A percentile compares a stretch with the other conserved stretches of the same genome.
phyloP scores from a whole-genome alignment of 2,329 filamentous ascomycete species.

The Arthrinium puccinioides region DNA sequence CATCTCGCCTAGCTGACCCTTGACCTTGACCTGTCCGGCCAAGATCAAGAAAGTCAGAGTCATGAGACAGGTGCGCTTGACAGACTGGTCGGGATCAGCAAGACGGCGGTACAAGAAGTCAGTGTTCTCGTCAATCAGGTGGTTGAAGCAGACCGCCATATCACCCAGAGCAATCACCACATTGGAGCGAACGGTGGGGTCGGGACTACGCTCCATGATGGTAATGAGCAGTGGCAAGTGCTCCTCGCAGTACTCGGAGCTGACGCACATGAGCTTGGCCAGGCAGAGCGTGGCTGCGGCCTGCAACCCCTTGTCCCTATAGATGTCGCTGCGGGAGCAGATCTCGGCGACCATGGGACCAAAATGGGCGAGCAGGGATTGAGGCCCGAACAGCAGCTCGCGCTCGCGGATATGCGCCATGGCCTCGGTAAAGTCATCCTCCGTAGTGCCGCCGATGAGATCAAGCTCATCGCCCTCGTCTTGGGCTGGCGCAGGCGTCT shows the following conservation, averaged over 20 bases:
- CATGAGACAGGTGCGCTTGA: conserved; percentile 97
- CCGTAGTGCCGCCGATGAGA: conserved; percentile 91
- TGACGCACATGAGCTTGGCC: conserved; percentile 98
- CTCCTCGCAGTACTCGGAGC: conserved; percentile 88
- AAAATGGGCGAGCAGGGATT: conserved; percentile 81
- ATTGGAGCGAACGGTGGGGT: conserved; percentile 90
- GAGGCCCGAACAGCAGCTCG: conserved; percentile 70
- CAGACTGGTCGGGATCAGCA: conserved; percentile 78
- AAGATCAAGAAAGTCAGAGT: conserved; percentile 95
- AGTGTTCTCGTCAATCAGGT: conserved; percentile 97
- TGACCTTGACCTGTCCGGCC: conserved; percentile 97
- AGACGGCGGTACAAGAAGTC: conserved; percentile 94
- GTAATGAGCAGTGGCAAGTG: conserved; percentile 93
- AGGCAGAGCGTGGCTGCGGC: conserved; percentile 89
- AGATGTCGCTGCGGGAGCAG: conserved; percentile 88
- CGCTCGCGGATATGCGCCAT: conserved; percentile 79
- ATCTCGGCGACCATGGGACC: conserved; percentile 89
- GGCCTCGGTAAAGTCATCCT: conserved; percentile 85
- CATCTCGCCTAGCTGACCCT: conserved; percentile 97
- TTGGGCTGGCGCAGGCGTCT: conserved; percentile 30
- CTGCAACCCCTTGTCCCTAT: conserved; percentile 83
- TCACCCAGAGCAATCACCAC: conserved; percentile 95
- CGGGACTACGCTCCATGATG: conserved; percentile 89
- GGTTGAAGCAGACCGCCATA: conserved; percentile 99
- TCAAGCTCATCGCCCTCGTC: conserved; percentile 85